Evolutionary conservation across 441 rosid species (phyloP).

Genomic region (Adansonia rubrostipa): DNA sequence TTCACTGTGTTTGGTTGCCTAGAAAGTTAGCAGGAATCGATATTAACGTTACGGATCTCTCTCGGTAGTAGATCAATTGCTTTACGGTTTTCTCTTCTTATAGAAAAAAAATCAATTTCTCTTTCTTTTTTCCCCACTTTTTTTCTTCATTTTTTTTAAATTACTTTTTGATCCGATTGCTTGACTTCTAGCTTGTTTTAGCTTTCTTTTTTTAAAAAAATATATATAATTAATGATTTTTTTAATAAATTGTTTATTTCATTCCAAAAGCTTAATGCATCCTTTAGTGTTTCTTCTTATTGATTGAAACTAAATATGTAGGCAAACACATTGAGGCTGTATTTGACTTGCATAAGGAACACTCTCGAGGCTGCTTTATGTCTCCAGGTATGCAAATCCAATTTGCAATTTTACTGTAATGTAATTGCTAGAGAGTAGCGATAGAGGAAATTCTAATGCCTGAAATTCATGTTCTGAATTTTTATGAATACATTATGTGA

Average conservation of each 20-base stretch:
- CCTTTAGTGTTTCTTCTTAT: conserved; percentile 15
- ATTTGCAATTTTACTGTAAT: neutral
- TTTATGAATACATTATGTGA: neutral
- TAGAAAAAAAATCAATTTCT: neutral
- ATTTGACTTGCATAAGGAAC: conserved; percentile 83
- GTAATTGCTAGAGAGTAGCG: neutral
- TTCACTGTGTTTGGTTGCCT: conserved; percentile 15
- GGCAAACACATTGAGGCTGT: conserved; percentile 77
- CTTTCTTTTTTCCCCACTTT: too few species aligned
- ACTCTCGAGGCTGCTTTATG: conserved; percentile 96
- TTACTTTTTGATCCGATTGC: neutral
- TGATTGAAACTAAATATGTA: conserved; percentile 31
- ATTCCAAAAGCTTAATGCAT: conserved; percentile 1
- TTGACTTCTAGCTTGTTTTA: conserved; percentile 8
- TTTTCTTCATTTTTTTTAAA: neutral
- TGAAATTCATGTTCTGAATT: conserved; percentile 9
- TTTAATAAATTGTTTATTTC: neutral
- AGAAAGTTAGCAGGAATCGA: conserved; percentile 2
- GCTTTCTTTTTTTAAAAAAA: neutral
- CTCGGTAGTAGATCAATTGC: neutral
- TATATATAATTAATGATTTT: neutral
- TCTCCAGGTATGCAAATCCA: conserved; percentile 56
- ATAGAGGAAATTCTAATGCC: neutral
- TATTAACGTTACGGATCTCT: conserved; percentile 6
- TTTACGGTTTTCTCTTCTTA: conserved; percentile 9